Percentiles rank a stretch among this genome's conserved stretches.
Evolutionary conservation across 2,329 filamentous ascomycete genomes (phyloP).

Genomic region (Laburnicola sp.): DNA sequence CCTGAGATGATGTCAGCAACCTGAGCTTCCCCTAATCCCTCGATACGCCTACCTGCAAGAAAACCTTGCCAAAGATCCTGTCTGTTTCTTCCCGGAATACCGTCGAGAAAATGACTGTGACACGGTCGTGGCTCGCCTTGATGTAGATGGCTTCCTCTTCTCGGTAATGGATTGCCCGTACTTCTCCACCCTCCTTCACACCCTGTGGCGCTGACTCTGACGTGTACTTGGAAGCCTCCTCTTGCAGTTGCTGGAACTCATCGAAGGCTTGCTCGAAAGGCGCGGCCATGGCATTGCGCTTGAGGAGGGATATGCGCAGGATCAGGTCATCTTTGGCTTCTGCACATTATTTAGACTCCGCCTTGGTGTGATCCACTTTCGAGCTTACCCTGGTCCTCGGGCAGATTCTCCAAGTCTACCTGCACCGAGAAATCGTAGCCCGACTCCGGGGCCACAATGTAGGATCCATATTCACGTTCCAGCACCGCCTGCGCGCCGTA

Average conservation of each 20-base stretch:
- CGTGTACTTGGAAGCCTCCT: slow-evolving; percentile 89
- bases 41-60: slow-evolving; percentile 68
- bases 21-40: background rate
- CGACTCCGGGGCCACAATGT: slow-evolving; percentile 82
- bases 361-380: background rate
- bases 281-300: slow-evolving; percentile 98
- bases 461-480: slow-evolving; percentile 89
- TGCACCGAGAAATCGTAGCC: slow-evolving; percentile 96
- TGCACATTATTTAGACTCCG: slow-evolving; percentile 40
- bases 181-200: slow-evolving; percentile 81
- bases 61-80: slow-evolving; percentile 95
- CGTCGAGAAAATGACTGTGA: slow-evolving; percentile 98
- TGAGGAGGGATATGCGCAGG: slow-evolving; percentile 83
- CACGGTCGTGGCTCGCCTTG: slow-evolving; percentile 94
- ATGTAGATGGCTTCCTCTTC: slow-evolving; percentile 99
- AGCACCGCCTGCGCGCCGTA: slow-evolving; percentile 93
- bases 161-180: slow-evolving; percentile 96
- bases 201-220: slow-evolving; percentile 93
- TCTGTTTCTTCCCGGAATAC: slow-evolving; percentile 98
- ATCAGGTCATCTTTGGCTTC: slow-evolving; percentile 87
- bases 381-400: slow-evolving; percentile 69
- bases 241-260: slow-evolving; percentile 82
- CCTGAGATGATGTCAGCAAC: slow-evolving; percentile 46
- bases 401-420: slow-evolving; percentile 85
- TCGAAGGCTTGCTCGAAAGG: slow-evolving; percentile 97